A percentile compares a stretch with the other conserved stretches of the same genome.
phyloP scores from a whole-genome alignment of 768 basidiomycete genomes.

The Trametes coccinea region DNA sequence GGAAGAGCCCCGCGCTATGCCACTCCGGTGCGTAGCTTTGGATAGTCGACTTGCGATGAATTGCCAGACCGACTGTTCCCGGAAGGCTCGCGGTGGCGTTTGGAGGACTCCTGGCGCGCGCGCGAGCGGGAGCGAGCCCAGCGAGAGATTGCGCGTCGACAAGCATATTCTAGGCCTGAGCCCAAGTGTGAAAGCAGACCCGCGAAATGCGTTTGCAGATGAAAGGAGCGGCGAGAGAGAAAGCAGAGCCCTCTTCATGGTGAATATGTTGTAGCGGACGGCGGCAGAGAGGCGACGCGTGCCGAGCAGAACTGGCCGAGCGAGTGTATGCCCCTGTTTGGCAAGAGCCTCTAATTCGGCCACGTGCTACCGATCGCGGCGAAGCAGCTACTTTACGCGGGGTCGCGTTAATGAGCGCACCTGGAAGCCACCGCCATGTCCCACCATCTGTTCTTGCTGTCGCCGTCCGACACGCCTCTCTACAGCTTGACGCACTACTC shows the following conservation, averaged over 20 bases:
- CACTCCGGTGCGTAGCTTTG: slow-evolving; percentile 27
- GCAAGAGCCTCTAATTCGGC: slow-evolving; percentile 1
- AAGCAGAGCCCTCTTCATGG: slow-evolving; percentile 10
- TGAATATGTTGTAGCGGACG: not conserved
- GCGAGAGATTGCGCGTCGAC: not conserved
- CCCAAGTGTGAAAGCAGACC: not conserved
- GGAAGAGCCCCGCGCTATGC: not conserved
- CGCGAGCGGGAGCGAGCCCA: not conserved
- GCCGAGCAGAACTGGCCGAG: not conserved
- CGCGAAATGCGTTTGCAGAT: not conserved
- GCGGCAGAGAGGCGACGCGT: not conserved
- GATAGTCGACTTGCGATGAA: slow-evolving; percentile 20
- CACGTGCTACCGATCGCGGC: slow-evolving; percentile 5
- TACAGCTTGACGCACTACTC: slow-evolving; percentile 85
- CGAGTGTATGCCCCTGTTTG: not conserved
- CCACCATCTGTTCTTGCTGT: slow-evolving; percentile 82
- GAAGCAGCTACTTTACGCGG: not conserved
- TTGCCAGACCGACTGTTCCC: slow-evolving; percentile 12
- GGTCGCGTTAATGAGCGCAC: not conserved
- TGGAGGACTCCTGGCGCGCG: not conserved
- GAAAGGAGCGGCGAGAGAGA: slow-evolving; percentile 1
- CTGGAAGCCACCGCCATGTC: slow-evolving; percentile 55
- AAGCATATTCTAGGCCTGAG: slow-evolving; percentile 1
- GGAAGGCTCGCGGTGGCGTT: not conserved
- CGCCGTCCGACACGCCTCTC: slow-evolving; percentile 84